Conservation (phyloP, 441 rosid species). For the Geranium incanum region DNA sequence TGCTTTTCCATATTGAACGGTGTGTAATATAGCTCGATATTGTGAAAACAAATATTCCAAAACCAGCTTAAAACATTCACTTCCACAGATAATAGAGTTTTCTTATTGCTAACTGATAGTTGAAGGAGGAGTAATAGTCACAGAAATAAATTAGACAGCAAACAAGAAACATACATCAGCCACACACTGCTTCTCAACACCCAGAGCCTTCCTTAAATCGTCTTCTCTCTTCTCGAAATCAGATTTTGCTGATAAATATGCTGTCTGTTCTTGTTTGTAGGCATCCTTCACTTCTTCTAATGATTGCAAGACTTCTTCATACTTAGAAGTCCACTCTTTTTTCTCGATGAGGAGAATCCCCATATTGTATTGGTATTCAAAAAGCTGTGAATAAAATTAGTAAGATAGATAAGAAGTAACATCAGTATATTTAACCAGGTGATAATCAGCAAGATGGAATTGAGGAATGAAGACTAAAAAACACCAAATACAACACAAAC, state of each 20-base stretch:
- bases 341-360: constrained; percentile 88
- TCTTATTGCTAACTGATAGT: neutral
- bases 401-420: constrained; percentile 1
- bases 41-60: neutral
- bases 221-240: constrained; percentile 83
- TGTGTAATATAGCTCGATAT: neutral
- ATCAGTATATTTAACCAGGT: neutral
- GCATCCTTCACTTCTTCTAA: constrained; percentile 49
- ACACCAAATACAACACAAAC: neutral
- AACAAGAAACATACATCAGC: constrained; percentile 53
- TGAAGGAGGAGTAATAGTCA: neutral
- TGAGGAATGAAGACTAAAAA: constrained; percentile 8
- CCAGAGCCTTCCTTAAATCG: constrained; percentile 70
- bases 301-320: constrained; percentile 53
- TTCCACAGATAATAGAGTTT: neutral
- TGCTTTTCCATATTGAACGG: neutral
- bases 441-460: neutral
- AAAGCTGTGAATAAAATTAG: constrained; percentile 49
- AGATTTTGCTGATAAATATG: constrained; percentile 57
- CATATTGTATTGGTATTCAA: constrained; percentile 87
- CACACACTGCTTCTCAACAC: constrained; percentile 88
- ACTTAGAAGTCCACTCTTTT: constrained; percentile 72
- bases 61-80: neutral
- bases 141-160: neutral
- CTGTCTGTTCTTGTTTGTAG: constrained; percentile 61